Evolutionary conservation across 768 basidiomycete genomes (phyloP).

Genomic region (Rhodotorula paludigena): DNA sequence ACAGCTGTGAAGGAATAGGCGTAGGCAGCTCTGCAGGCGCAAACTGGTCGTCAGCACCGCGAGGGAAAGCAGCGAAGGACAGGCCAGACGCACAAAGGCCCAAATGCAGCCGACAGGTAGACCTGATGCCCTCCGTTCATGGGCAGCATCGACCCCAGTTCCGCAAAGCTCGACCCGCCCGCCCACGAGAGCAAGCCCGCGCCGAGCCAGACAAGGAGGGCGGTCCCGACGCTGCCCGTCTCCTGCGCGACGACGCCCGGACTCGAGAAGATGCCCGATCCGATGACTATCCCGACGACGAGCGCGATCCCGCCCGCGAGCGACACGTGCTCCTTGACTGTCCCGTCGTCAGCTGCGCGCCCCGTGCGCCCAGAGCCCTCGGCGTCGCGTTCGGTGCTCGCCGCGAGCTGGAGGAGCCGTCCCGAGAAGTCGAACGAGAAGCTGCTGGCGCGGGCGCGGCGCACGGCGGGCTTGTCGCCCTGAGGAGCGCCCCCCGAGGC

Average conservation of each 20-base stretch:
- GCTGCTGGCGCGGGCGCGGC: background rate
- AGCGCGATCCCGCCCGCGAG: constrained; percentile 31
- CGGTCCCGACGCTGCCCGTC: constrained; percentile 81
- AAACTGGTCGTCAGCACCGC: background rate
- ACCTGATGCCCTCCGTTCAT: constrained; percentile 58
- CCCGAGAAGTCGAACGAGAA: constrained; percentile 22
- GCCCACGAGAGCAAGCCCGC: constrained; percentile 89
- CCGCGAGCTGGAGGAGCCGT: constrained; percentile 7
- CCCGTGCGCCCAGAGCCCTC: background rate
- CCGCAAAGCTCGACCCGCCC: constrained; percentile 45
- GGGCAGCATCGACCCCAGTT: constrained; percentile 71
- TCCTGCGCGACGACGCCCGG: constrained; percentile 79
- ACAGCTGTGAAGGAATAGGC: constrained; percentile 94
- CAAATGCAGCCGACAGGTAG: constrained; percentile 42
- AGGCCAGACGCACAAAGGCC: constrained; percentile 59
- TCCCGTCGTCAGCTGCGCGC: background rate
- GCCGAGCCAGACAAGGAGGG: constrained; percentile 74
- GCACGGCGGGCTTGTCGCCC: background rate
- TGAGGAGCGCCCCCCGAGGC: too few relatives aligned
- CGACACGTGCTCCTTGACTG: constrained; percentile 20
- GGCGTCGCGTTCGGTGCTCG: background rate
- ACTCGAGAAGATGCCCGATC: constrained; percentile 36
- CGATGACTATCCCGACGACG: constrained; percentile 37
- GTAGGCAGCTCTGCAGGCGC: constrained; percentile 50
- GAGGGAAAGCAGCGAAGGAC: constrained; percentile 61